These are phyloP conservation scores for Kluyveromyces lactis DNA, from an alignment of 805 yeast genomes.

Conservation along the genomic window DNA sequence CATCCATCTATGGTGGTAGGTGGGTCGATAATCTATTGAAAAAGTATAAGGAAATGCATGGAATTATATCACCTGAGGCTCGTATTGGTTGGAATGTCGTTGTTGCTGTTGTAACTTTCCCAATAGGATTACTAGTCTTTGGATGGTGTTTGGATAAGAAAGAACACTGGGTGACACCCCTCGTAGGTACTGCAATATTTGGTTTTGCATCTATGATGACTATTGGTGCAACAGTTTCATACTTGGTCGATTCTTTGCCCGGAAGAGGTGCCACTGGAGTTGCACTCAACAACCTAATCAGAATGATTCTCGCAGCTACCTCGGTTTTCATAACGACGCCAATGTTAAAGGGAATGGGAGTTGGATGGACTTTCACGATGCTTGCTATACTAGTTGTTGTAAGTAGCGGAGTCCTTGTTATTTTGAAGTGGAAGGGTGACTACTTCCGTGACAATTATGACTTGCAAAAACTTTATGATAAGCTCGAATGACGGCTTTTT, in stretches of 20 bases:
- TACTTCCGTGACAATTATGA: conserved; percentile 57
- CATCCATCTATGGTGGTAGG: conserved; percentile 72
- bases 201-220: conserved; percentile 82
- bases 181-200: conserved; percentile 72
- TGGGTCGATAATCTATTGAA: conserved; percentile 63
- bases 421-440: conserved; percentile 49
- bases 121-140: conserved; percentile 58
- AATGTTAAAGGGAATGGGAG: conserved; percentile 53
- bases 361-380: conserved; percentile 63
- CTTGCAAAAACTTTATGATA: conserved; percentile 47
- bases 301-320: conserved; percentile 66
- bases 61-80: conserved; percentile 65
- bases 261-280: conserved; percentile 87
- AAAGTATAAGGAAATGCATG: conserved; percentile 49
- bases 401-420: conserved; percentile 34
- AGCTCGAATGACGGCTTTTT: conserved; percentile 19
- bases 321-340: conserved; percentile 76
- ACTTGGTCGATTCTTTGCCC: conserved; percentile 75
- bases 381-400: conserved; percentile 49
- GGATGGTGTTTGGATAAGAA: conserved; percentile 75
- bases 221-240: conserved; percentile 73
- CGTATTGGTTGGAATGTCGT: conserved; percentile 69
- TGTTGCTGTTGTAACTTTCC: conserved; percentile 52
- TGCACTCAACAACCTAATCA: conserved; percentile 67
- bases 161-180: conserved; percentile 68